phyloP scores from a whole-genome alignment of 371 early-diverging fungal species.

The Mucor racemosus region DNA sequence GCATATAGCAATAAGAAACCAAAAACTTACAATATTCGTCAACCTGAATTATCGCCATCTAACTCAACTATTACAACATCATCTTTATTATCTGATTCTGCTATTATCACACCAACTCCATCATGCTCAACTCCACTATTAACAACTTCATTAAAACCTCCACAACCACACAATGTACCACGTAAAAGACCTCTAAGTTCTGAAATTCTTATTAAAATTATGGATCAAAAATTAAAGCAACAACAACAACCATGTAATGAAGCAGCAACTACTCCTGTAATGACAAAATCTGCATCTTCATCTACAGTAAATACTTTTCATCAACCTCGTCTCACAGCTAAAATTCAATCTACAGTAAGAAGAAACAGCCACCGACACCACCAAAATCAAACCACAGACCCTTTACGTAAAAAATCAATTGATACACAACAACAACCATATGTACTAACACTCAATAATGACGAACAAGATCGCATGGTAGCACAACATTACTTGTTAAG shows the following conservation, averaged over 20 bases:
- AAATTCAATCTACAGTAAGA: background rate
- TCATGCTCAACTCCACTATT: conserved; percentile 12
- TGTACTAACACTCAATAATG: conserved; percentile 37
- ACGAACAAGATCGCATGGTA: conserved; percentile 52
- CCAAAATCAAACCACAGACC: background rate
- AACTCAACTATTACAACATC: conserved; percentile 7
- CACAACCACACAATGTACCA: background rate
- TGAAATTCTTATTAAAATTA: conserved; percentile 26
- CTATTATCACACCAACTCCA: conserved; percentile 1
- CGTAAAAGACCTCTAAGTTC: conserved; percentile 25
- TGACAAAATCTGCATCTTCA: background rate
- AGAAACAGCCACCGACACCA: background rate
- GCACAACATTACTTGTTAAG: conserved; percentile 54
- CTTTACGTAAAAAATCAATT: conserved; percentile 5
- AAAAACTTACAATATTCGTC: conserved; percentile 26
- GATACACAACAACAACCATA: conserved; percentile 20
- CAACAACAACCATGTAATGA: conserved; percentile 6
- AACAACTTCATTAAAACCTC: background rate
- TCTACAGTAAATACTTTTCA: conserved; percentile 1
- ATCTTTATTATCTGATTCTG: conserved; percentile 17
- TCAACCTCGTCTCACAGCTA: background rate
- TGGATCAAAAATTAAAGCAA: conserved; percentile 27
- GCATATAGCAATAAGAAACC: conserved; percentile 10
- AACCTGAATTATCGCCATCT: conserved; percentile 10
- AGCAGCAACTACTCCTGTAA: background rate